Evolutionary conservation across 257 asterid species (phyloP), one percentile per base, ranked within the genome.

Genomic region (Penstemon newberryi): DNA sequence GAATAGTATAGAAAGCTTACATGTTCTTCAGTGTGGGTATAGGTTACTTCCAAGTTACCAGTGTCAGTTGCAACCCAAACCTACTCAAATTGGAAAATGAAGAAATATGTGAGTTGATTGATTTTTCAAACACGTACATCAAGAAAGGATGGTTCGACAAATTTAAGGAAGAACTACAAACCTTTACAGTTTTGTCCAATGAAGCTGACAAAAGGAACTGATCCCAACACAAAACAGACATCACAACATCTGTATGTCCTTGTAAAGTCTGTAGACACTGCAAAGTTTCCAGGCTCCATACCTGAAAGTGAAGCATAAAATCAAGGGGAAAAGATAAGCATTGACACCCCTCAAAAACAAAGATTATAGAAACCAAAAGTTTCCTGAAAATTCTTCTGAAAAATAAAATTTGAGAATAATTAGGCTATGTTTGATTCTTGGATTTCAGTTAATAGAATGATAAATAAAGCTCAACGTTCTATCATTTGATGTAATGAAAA

Each of bases 151-250:
- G 37, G 61, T 60, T 70, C 70, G 57, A 37, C 44, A 39, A 33
- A 60, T 5, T 49, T 1, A 68, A 7, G 37, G 39, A 62, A 70
- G 63, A 11, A 39, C 39, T 56, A 68, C 66, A 36, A 43, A 90
- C 98, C 95, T 89, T 94, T 4, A 91, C 80, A 10, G 99, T 94
- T 79, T 81, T 83, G 81, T 94, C 99, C 78, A 94, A 71, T 13
- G 99, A 94, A 83, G 98, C 95, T 5, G 98, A 83, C 71, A 94
- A 80, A 65, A 94, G 98, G 83, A 94, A 94, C 70, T 89, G 96
- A 73, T 94, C 99, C 99, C 99, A 94, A 59, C 99, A 91, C 69
- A 94, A 81, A 83, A 94, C 87, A 67, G 98, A 94, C 97, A 92
- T 94, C 71, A 94, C 99, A 64, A 86, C 98, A 79, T 76, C 78